Conservation (phyloP, 345 rosid species). For the Hypericum androsaemum region DNA sequence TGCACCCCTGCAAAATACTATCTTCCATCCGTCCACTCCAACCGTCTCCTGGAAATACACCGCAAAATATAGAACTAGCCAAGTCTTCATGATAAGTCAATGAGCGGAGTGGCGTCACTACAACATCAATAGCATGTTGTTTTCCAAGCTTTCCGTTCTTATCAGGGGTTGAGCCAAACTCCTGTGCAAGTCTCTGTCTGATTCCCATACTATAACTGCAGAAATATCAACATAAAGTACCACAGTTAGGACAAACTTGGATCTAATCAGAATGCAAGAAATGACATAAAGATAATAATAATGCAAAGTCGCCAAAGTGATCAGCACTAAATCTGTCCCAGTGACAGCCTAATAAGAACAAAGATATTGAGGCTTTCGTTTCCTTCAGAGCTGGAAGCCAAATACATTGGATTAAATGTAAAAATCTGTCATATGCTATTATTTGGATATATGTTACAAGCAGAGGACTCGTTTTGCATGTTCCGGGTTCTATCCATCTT, state of each 20-base stretch:
- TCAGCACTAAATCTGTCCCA: no score
- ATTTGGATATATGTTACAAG: background rate
- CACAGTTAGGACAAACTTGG: no score
- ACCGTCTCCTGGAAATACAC: conserved; percentile 97
- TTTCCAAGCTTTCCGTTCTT: conserved; percentile 88
- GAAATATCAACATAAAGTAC: background rate
- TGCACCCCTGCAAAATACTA: conserved; percentile 90
- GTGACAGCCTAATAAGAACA: no score
- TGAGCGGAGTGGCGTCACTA: conserved; percentile 59
- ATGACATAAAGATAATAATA: no score
- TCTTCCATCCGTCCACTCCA: conserved; percentile 99
- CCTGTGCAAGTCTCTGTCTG: conserved; percentile 78
- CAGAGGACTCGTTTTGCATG: background rate
- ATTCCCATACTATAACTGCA: conserved; percentile 97
- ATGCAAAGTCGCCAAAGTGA: no score
- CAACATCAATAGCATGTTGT: conserved; percentile 68
- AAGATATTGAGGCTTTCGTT: no score
- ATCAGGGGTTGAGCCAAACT: conserved; percentile 91
- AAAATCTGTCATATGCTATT: no score
- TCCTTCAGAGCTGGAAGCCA: no score
- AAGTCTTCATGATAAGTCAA: conserved; percentile 54
- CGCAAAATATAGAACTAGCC: conserved; percentile 81
- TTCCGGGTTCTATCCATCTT: conserved; percentile 1
- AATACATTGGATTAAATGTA: no score
- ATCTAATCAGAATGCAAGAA: no score